Conservation (phyloP, 768 basidiomycete species). For the Jaapia argillacea region DNA sequence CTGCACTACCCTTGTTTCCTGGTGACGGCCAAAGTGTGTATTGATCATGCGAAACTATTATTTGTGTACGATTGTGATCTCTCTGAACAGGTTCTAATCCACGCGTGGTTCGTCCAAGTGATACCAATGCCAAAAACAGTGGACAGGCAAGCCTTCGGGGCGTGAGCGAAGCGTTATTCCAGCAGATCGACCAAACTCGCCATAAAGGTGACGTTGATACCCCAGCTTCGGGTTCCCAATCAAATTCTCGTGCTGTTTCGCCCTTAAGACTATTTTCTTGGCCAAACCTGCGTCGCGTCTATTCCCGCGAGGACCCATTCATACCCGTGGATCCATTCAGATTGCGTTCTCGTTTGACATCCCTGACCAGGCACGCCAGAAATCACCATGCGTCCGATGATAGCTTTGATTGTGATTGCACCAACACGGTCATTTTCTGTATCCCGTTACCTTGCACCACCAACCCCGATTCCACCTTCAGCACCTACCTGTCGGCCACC, state of each 20-base stretch:
- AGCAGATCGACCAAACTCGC: neutral
- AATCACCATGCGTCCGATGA: neutral
- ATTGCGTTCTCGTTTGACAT: conserved; percentile 8
- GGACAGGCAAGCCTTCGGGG: neutral
- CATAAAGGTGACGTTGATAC: conserved; percentile 14
- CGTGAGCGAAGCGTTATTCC: too few relatives aligned
- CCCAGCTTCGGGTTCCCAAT: conserved; percentile 17
- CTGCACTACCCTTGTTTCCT: conserved; percentile 25
- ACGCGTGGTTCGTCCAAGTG: conserved; percentile 22
- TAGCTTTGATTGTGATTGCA: neutral
- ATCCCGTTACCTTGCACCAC: neutral
- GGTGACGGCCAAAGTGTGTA: conserved; percentile 29
- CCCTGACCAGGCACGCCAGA: conserved; percentile 2
- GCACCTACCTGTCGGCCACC: conserved; percentile 2
- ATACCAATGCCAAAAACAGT: conserved; percentile 11
- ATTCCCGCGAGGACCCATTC: conserved; percentile 31
- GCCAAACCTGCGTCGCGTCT: conserved; percentile 37
- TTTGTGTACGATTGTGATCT: conserved; percentile 1
- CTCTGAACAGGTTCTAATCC: neutral
- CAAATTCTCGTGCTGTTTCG: conserved; percentile 36
- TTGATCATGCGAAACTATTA: conserved; percentile 1
- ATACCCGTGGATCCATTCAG: conserved; percentile 25
- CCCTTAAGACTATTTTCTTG: conserved; percentile 53
- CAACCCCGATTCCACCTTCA: neutral
- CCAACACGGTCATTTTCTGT: neutral